phyloP scores from a whole-genome alignment of 768 basidiomycete genomes.

The Naematelia encephala region DNA sequence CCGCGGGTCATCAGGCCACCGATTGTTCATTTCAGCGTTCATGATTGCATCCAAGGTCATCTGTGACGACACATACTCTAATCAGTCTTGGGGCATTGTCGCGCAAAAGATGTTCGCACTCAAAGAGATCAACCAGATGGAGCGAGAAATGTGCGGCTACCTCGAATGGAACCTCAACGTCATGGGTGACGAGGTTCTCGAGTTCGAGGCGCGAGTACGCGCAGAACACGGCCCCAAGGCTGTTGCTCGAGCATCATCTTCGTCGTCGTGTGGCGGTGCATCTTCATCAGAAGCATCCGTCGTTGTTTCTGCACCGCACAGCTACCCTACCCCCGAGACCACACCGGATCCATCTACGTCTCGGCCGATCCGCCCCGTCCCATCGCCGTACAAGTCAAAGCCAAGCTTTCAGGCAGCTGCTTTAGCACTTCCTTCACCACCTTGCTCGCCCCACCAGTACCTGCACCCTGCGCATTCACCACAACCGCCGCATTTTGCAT shows the following conservation, averaged over 20 bases:
- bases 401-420: conserved; percentile 14
- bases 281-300: conserved; percentile 15
- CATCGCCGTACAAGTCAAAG: conserved; percentile 34
- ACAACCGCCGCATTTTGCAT: conserved; percentile 31
- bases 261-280: conserved; percentile 15
- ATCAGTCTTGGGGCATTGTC: conserved; percentile 88
- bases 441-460: conserved; percentile 28
- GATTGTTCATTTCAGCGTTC: conserved; percentile 84
- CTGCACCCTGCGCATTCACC: conserved; percentile 22
- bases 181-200: conserved; percentile 47
- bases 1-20: conserved; percentile 81
- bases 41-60: conserved; percentile 92
- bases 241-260: conserved; percentile 19
- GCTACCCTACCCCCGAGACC: conserved; percentile 40
- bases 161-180: conserved; percentile 70
- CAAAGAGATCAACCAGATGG: conserved; percentile 94
- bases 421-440: conserved; percentile 34
- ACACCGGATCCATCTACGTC: conserved; percentile 31
- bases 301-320: conserved; percentile 11
- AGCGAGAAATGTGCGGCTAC: conserved; percentile 88
- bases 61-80: conserved; percentile 89
- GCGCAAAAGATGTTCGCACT: conserved; percentile 81
- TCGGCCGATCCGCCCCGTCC: conserved; percentile 42
- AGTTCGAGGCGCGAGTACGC: conserved; percentile 50
- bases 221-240: conserved; percentile 48